Evolutionary conservation across 148 eudicot genomes (phyloP), one percentile per base, ranked within the genome.

Genomic region (Rhododendron molle): DNA sequence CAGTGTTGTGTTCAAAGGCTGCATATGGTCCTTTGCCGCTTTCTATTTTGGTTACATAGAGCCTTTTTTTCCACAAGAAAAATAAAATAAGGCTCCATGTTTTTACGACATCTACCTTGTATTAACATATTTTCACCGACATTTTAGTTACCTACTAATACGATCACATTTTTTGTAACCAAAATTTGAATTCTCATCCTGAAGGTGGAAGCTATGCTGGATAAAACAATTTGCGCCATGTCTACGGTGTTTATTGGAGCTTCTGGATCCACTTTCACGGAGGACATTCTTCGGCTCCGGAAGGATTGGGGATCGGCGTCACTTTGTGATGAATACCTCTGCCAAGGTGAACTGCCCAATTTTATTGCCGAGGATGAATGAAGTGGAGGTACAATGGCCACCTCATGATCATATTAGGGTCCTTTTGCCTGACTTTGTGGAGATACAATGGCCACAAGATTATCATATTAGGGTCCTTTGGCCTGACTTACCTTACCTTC

Each of bases 171-270:
- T 47, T 2, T 83, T 73, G 74, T 18, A 38, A 47, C 44, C 44
- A 20, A 14, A 44, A n/a, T 76, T 81, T 46, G 5, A 65, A 43
- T 82, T 85, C 88, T 84, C 62, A 58, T 83, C 54, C 50, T 92
- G 87, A 89, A 97, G 99, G 99, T 97, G 91, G 98, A 94, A 80
- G 99, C 99, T 46, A 97, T 97, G 98, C 90, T 95, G 89, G 99
- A 97, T 90, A 97, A 97, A 89, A 93, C 98, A 34, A 97, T 97
- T 2, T 95, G 94, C 86, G 98, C 98, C 2, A 86, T 97, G 91
- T 93, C 99, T 1, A 89, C 89, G 16, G 99, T 93, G 81, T 97
- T 95, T 90, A 93, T 97, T 28, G 99, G 99, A 58, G 89, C 99
- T 11, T 88, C 96, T 23, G 99, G 99, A 10, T 97, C 99, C 40